A percentile compares a stretch with the other conserved stretches of the same genome.
phyloP scores from a whole-genome alignment of 2,329 filamentous ascomycete genomes.

The Phialophora chinensis region DNA sequence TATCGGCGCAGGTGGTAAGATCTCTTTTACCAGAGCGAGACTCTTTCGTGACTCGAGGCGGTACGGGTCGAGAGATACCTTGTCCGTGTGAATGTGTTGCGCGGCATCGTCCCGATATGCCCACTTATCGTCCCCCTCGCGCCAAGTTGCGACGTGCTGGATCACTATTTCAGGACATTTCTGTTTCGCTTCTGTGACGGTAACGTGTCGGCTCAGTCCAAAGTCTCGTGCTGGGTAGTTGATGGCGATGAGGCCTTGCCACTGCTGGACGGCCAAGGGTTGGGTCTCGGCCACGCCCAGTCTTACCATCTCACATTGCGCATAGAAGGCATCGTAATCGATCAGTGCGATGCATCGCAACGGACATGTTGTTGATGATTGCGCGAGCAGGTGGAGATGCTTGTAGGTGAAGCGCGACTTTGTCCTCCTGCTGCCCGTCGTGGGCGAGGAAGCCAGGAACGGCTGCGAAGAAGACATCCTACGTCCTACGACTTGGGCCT shows the following conservation, averaged over 20 bases:
- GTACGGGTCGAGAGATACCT: conserved; percentile 94
- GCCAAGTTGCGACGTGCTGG: conserved; percentile 95
- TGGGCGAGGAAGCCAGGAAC: conserved; percentile 55
- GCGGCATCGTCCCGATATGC: conserved; percentile 83
- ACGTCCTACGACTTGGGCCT: not conserved
- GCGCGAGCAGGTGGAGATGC: conserved; percentile 76
- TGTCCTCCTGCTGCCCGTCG: conserved; percentile 41
- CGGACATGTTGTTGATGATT: conserved; percentile 73
- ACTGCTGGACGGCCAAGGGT: conserved; percentile 93
- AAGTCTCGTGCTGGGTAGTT: conserved; percentile 89
- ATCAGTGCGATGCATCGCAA: conserved; percentile 88
- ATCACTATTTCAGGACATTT: conserved; percentile 81
- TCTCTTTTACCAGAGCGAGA: conserved; percentile 75
- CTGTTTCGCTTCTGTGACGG: conserved; percentile 79
- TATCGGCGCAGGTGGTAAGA: conserved; percentile 64
- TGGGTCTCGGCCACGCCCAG: conserved; percentile 74
- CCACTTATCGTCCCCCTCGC: conserved; percentile 90
- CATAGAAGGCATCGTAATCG: conserved; percentile 97
- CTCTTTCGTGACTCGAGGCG: conserved; percentile 83
- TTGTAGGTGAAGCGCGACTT: conserved; percentile 82
- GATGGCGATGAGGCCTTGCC: conserved; percentile 92
- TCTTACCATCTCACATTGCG: conserved; percentile 92
- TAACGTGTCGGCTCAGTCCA: conserved; percentile 80
- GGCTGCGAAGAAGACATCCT: conserved; percentile 56
- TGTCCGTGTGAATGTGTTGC: conserved; percentile 81